Conservation (phyloP, 352 stramenopile genomes). For the Peronosclerospora sorghi region DNA sequence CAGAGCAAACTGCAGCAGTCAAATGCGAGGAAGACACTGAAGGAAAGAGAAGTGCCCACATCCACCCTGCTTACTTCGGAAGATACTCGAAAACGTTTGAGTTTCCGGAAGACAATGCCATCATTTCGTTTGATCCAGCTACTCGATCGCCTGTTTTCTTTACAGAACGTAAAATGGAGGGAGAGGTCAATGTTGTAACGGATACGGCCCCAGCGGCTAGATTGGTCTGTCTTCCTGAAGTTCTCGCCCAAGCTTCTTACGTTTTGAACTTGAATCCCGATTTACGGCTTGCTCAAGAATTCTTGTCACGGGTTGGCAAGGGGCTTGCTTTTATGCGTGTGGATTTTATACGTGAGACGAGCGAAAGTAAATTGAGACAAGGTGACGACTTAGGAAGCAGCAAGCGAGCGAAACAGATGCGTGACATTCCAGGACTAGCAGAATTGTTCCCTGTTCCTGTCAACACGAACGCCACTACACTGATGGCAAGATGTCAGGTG, state of each 20-base stretch:
- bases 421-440: slow-evolving; percentile 17
- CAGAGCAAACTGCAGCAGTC: slow-evolving; percentile 1
- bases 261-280: slow-evolving; percentile 80
- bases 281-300: slow-evolving; percentile 58
- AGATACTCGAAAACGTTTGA: slow-evolving; percentile 12
- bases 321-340: slow-evolving; percentile 59
- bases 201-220: neutral
- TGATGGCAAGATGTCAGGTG: slow-evolving; percentile 47
- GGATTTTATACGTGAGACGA: slow-evolving; percentile 30
- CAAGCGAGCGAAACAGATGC: slow-evolving; percentile 9
- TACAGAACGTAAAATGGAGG: neutral
- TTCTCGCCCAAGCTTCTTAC: slow-evolving; percentile 43
- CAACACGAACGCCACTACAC: neutral
- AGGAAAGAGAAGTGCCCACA: slow-evolving; percentile 4
- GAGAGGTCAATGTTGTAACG: slow-evolving; percentile 1
- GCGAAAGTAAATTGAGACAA: neutral
- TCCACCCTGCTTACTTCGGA: slow-evolving; percentile 29
- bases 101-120: slow-evolving; percentile 1
- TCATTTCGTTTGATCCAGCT: slow-evolving; percentile 10
- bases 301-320: slow-evolving; percentile 66
- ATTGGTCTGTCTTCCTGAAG: slow-evolving; percentile 7
- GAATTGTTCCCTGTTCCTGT: slow-evolving; percentile 9
- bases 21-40: neutral
- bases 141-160: slow-evolving; percentile 25
- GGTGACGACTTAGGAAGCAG: neutral